Evolutionary conservation across 2,329 filamentous ascomycete species (phyloP), one percentile per base, ranked within the genome.

Genomic region (Pseudogymnoascus sp.): DNA sequence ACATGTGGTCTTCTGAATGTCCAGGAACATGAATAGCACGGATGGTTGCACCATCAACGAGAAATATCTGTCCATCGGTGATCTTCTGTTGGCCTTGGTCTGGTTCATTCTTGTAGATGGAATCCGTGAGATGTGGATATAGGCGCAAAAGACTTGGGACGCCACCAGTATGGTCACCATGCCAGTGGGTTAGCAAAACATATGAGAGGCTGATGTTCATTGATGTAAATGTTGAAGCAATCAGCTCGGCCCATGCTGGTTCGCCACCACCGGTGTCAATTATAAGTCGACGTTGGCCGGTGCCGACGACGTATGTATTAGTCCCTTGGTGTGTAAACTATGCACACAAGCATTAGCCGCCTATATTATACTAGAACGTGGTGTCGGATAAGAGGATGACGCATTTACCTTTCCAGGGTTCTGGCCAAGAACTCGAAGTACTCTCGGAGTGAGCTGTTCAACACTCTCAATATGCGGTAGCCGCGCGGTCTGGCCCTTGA

Each of bases 301-400:
- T 87, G 65, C 95, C 95, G 64, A 99, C 72, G 17, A 99, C 83
- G 75, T 99, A 99, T 38, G 95, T 99, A 75, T 99, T 99, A 68
- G 95, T 97, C 66, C 92, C 88, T 76, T 88, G 84, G 10, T 89
- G 78, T 3, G 85, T 83, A n/a, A 57, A 57, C 50, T 57, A n/a
- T n/a, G n/a, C 0, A 79, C 82, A 19, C 87, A 87, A n/a, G 84
- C 80, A 72, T 95, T 88, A 17, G 83, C 76, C 6, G 78, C 74
- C 3, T 96, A 80, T 0, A 87, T 83, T 8, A 78, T 76, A 65
- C 82, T 81, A 42, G 96, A 77, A 0, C 83, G 81, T 17, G 23
- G 1, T 53, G 23, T 31, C 60, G 21, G 11, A 31, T 57, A 35
- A 38, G 28, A 63, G 65, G 38, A 64, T 4, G 60, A 15, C 13